phyloP scores from a whole-genome alignment of 495 filamentous ascomycete genomes.

The Daldinia childiae region DNA sequence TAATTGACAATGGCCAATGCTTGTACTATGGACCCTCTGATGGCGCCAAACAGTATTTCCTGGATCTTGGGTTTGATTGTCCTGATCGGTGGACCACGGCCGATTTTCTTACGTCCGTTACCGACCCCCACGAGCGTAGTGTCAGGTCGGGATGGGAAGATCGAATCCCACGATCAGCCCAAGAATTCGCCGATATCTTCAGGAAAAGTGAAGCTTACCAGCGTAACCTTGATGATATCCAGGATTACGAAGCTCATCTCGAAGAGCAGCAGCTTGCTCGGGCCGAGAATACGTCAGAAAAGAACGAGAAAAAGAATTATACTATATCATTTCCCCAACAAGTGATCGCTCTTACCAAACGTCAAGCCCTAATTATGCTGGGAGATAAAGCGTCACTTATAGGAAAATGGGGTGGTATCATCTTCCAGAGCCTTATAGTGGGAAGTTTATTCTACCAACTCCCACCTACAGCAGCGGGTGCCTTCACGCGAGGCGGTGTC shows the following conservation, averaged over 20 bases:
- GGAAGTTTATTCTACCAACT: conserved; percentile 80
- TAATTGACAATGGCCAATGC: conserved; percentile 73
- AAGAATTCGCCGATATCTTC: conserved; percentile 74
- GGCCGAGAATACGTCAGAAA: conserved; percentile 64
- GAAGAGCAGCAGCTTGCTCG: conserved; percentile 25
- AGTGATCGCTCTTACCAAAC: conserved; percentile 70
- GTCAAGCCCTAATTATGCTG: conserved; percentile 71
- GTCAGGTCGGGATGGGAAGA: conserved; percentile 69
- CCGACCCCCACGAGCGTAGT: conserved; percentile 70
- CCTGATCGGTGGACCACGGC: conserved; percentile 67
- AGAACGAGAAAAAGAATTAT: conserved; percentile 70
- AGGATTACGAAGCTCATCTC: conserved; percentile 54
- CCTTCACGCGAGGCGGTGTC: conserved; percentile 64
- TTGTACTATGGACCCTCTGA: conserved; percentile 72
- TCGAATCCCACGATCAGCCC: conserved; percentile 72
- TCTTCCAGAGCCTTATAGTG: conserved; percentile 79
- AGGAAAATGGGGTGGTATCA: conserved; percentile 59
- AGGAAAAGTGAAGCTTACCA: conserved; percentile 62
- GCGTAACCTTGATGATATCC: conserved; percentile 58
- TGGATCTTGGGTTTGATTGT: conserved; percentile 65
- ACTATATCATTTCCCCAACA: conserved; percentile 74
- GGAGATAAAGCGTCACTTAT: conserved; percentile 57
- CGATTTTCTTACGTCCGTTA: conserved; percentile 79
- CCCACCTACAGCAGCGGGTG: conserved; percentile 63
- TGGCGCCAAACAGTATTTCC: conserved; percentile 69